Conservation (phyloP, 1,284 basidiomycete species). For the Cutaneotrichosporon mucoides region DNA sequence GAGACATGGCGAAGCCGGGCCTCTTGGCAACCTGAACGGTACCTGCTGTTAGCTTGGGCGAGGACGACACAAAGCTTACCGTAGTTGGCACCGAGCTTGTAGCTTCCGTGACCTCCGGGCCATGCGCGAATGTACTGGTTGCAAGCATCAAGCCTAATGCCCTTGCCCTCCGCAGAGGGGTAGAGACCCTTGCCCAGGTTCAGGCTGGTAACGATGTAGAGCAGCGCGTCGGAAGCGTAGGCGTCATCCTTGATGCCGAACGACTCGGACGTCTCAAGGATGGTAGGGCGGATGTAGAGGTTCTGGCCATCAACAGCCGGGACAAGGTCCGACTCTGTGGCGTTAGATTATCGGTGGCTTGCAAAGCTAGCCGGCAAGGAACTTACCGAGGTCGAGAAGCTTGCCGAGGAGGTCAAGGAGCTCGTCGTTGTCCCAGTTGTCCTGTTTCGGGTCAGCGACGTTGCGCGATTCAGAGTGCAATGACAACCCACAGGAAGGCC, state of each 20-base stretch:
- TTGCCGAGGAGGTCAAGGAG: constrained; percentile 39
- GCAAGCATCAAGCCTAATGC: constrained; percentile 40
- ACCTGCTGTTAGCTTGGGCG: constrained; percentile 18
- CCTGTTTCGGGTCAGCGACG: constrained; percentile 16
- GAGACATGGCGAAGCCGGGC: constrained; percentile 43
- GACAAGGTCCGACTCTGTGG: constrained; percentile 23
- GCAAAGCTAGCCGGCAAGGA: no score
- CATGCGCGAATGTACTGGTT: constrained; percentile 45
- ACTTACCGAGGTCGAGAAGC: constrained; percentile 40
- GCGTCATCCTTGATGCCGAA: constrained; percentile 46
- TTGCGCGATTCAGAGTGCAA: no score
- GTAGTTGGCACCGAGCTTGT: constrained; percentile 48
- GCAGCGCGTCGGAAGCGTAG: constrained; percentile 39
- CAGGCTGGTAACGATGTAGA: constrained; percentile 42
- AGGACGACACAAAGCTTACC: constrained; percentile 21
- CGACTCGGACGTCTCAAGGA: constrained; percentile 45
- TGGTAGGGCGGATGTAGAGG: constrained; percentile 46
- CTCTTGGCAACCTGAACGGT: constrained; percentile 44
- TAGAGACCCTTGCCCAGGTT: constrained; percentile 46
- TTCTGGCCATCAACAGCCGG: constrained; percentile 39
- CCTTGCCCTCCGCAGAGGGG: constrained; percentile 27
- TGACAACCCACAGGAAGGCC: constrained; percentile 39
- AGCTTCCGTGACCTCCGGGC: constrained; percentile 44
- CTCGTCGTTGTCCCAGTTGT: constrained; percentile 45
- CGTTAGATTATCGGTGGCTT: no score